phyloP scores from a whole-genome alignment of 306 rosid species.

The Glycyrrhiza uralensis region DNA sequence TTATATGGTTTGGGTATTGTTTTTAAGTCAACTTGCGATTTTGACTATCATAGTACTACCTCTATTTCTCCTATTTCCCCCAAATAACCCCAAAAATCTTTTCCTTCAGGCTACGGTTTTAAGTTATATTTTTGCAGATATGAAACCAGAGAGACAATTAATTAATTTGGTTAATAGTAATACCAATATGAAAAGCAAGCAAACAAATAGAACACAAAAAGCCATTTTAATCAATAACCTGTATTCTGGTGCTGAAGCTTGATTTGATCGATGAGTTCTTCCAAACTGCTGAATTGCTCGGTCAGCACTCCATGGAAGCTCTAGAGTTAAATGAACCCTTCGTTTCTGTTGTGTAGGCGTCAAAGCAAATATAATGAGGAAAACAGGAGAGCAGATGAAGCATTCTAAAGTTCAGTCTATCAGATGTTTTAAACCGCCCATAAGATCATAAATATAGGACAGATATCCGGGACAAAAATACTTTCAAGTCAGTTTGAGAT shows the following conservation, averaged over 20 bases:
- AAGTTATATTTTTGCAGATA: slow-evolving; percentile 7
- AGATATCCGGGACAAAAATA: background rate
- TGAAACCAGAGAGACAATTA: background rate
- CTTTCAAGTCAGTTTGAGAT: slow-evolving; percentile 20
- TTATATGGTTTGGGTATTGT: background rate
- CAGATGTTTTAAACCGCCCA: slow-evolving; percentile 2
- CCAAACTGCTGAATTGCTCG: slow-evolving; percentile 99
- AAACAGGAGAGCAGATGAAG: slow-evolving; percentile 12
- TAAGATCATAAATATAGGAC: background rate
- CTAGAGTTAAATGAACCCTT: slow-evolving; percentile 94
- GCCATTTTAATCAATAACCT: slow-evolving; percentile 46
- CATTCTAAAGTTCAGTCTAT: background rate
- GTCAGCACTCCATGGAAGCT: slow-evolving; percentile 99
- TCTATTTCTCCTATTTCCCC: background rate
- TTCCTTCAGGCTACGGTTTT: background rate
- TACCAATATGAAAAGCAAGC: slow-evolving; percentile 4
- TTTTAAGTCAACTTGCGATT: too few species aligned
- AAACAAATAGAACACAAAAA: background rate
- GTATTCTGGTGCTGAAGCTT: slow-evolving; percentile 97
- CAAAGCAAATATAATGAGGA: slow-evolving; percentile 2
- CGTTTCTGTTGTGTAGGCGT: slow-evolving; percentile 62
- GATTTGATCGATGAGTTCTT: slow-evolving; percentile 98
- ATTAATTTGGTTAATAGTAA: background rate
- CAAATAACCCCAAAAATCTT: background rate
- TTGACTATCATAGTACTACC: background rate